Evolutionary conservation across 2,329 filamentous ascomycete species (phyloP).

Genomic region (Aaosphaeria pasadenensis): DNA sequence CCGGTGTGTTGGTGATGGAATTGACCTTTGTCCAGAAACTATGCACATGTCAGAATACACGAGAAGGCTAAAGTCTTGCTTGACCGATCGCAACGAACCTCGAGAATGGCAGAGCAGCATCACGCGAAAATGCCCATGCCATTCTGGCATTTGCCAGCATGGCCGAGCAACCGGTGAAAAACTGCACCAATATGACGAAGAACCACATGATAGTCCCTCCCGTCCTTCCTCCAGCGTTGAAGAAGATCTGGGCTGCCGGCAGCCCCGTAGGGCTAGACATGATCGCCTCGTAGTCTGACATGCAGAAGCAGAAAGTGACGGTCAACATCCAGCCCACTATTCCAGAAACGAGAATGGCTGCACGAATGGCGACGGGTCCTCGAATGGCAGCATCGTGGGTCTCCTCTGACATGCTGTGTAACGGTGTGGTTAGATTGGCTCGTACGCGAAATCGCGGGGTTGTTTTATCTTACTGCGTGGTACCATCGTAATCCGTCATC

Average conservation of each 20-base stretch:
- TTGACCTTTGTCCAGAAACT: constrained; percentile 56
- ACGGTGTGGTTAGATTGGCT: constrained; percentile 18
- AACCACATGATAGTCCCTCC: constrained; percentile 62
- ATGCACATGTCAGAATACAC: constrained; percentile 13
- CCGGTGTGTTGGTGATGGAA: constrained; percentile 53
- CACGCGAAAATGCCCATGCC: constrained; percentile 60
- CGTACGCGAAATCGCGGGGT: constrained; percentile 10
- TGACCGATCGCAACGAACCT: constrained; percentile 33
- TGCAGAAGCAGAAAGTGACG: constrained; percentile 62
- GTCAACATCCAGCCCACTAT: constrained; percentile 61
- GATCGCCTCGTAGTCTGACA: constrained; percentile 56
- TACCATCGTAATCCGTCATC: constrained; percentile 69
- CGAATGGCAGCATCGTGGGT: constrained; percentile 61
- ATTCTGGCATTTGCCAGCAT: constrained; percentile 63
- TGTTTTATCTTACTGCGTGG: constrained; percentile 53
- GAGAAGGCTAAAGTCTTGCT: not conserved
- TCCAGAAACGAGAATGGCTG: constrained; percentile 59
- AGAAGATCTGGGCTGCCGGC: constrained; percentile 56
- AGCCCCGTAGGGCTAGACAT: constrained; percentile 58
- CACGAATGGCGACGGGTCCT: constrained; percentile 59
- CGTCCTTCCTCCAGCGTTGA: constrained; percentile 56
- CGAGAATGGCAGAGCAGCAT: constrained; percentile 60
- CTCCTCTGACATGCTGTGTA: constrained; percentile 61
- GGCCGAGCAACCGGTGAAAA: constrained; percentile 63
- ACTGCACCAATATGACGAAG: constrained; percentile 61